These are phyloP conservation scores for Houttuynia cordata DNA, from an alignment of 164 flowering plant genomes.

Conservation along the genomic window DNA sequence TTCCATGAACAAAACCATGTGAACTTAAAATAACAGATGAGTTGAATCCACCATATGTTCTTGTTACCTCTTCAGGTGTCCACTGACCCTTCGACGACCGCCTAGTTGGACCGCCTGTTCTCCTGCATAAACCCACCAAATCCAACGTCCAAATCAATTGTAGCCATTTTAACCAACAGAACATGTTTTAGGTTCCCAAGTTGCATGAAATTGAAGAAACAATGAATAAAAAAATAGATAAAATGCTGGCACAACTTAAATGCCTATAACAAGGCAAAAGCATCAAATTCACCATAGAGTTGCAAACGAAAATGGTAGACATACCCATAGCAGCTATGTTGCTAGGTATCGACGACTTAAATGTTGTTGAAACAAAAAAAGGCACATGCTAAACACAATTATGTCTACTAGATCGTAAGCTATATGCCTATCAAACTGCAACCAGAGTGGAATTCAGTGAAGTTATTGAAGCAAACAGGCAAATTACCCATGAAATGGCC, in stretches of 20 bases:
- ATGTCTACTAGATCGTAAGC: no score
- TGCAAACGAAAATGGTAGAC: no score
- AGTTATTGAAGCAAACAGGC: not conserved
- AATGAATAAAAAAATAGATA: not conserved
- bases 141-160: not conserved
- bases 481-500: constrained; percentile 54
- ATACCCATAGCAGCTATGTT: no score
- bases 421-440: not conserved
- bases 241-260: not conserved
- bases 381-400: no score
- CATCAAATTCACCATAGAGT: no score
- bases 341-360: no score
- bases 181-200: not conserved
- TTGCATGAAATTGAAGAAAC: not conserved
- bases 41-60: not conserved
- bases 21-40: not conserved
- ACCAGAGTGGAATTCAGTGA: not conserved
- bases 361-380: no score
- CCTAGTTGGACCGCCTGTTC: constrained; percentile 94
- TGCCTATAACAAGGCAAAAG: no score
- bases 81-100: constrained; percentile 97
- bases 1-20: not conserved
- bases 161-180: not conserved
- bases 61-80: constrained; percentile 83
- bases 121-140: constrained; percentile 30